Evolutionary conservation across 768 basidiomycete genomes (phyloP), one percentile per base, ranked within the genome.

Genomic region (Kwoniella sp.): DNA sequence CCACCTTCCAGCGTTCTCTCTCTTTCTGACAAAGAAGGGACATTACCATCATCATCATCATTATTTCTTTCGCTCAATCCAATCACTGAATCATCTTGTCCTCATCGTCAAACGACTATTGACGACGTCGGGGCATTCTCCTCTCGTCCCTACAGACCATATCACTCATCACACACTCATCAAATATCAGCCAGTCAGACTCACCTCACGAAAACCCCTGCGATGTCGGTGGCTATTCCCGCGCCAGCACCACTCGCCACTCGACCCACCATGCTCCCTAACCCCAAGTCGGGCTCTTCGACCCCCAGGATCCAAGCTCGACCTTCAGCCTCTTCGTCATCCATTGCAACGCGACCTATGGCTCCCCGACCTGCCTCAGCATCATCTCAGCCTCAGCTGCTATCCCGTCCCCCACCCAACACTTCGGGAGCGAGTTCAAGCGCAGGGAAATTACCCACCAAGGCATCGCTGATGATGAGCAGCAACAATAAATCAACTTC

Each of bases 171-270:
- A n/a, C n/a, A n/a, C n/a, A n/a, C n/a, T n/a, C n/a, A n/a, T n/a
- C n/a, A n/a, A n/a, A n/a, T n/a, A n/a, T n/a, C n/a, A n/a, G n/a
- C n/a, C n/a, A n/a, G n/a, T n/a, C n/a, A n/a, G n/a, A n/a, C n/a
- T n/a, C n/a, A n/a, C n/a, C n/a, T n/a, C n/a, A n/a, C n/a, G n/a
- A n/a, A n/a, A n/a, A n/a, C n/a, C 38, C 50, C 50, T 25, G 61
- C 31, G n/a, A 65, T 65, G 63, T 65, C 63, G 15, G 56, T 68
- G n/a, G 61, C 61, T 30, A 63, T 68, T 17, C 61, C 62, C 8
- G 25, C 38, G 28, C 56, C 51, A 4, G 41, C 45, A 38, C 64
- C 64, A 52, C 55, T 62, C 60, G 60, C 59, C 66, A 67, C 55
- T 67, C 59, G 58, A n/a, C 54, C 65, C 9, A 66, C 58, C 31